Percentiles rank a stretch among this genome's conserved stretches.
These are phyloP conservation scores for Cutaneotrichosporon spelunceum DNA, from an alignment of 1,284 basidiomycete species.

Conservation along the genomic window DNA sequence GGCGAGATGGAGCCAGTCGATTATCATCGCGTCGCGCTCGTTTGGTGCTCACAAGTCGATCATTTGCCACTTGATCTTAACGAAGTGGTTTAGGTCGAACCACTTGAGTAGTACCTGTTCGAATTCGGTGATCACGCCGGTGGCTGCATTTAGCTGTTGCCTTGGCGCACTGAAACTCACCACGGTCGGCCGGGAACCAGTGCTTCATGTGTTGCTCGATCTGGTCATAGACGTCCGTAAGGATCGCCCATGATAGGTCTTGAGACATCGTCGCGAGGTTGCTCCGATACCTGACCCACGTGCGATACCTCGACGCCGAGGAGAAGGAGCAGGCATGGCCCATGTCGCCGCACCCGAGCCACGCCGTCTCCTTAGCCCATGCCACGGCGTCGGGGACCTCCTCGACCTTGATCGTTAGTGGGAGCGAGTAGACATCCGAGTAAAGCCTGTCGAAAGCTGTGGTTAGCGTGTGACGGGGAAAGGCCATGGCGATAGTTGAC, in stretches of 20 bases:
- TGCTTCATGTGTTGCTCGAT: slow-evolving; percentile 20
- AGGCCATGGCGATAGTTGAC: too few relatives aligned
- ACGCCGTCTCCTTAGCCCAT: slow-evolving; percentile 22
- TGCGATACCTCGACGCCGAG: slow-evolving; percentile 21
- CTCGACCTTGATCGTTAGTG: slow-evolving; percentile 16
- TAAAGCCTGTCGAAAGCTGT: slow-evolving; percentile 16
- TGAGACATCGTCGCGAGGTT: slow-evolving; percentile 11
- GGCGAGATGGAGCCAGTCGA: slow-evolving; percentile 23
- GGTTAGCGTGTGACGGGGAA: too few relatives aligned
- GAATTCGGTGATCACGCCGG: slow-evolving; percentile 11
- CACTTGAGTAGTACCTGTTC: slow-evolving; percentile 23
- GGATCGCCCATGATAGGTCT: slow-evolving; percentile 14
- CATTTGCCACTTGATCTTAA: slow-evolving; percentile 23
- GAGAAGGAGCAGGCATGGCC: slow-evolving; percentile 21
- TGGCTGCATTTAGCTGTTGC: not conserved
- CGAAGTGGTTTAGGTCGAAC: slow-evolving; percentile 24
- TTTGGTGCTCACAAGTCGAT: slow-evolving; percentile 14
- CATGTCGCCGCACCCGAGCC: slow-evolving; percentile 21
- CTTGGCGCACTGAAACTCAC: not conserved
- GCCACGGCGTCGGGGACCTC: slow-evolving; percentile 14
- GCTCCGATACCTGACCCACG: slow-evolving; percentile 21
- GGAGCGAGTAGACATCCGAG: slow-evolving; percentile 17
- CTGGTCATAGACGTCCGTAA: slow-evolving; percentile 19
- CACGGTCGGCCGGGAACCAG: slow-evolving; percentile 22
- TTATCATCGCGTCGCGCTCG: slow-evolving; percentile 10